Base-by-base conservation (phyloP, 164 flowering plant genomes). In the Paratinospora sagittata region DNA sequence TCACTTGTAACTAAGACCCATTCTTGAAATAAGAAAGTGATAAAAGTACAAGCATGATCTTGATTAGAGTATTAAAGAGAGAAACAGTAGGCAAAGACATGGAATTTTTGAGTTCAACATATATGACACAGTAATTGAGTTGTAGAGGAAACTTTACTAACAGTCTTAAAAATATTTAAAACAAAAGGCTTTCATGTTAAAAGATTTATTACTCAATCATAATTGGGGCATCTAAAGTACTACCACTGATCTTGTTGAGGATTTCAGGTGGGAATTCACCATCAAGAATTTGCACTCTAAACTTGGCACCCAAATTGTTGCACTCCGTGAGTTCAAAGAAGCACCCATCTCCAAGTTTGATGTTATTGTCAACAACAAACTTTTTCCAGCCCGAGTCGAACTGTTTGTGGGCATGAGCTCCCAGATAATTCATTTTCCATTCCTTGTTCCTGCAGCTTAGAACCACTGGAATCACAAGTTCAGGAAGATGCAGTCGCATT, bases 291-390 rank as follows among this genome's bases (percentile, higher is more conserved):
- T 79, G 84, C 60, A 83, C 85, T 63, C 71, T 81, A 72, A 86
- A 78, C 57, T 73, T 77, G 72, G 80, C 8, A 33, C 21, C 13
- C 16, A 21, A 16, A 45, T 0, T 27, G 61, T 27, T 69, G 21
- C 64, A 55, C 64, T 79, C 83, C 63, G 63, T 69, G 24, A 84
- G 81, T 64, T 86, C 87, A 72, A 86, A 81, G 16, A 84, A 72
- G 47, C 83, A 79, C n/a, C 79, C 85, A 78, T 86, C 87, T 61
- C 87, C 89, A 21, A 27, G 19, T 62, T 76, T 75, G 27, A 84
- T 72, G 27, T 72, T 55, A 19, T 82, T 84, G 57, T 81, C 86
- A 0, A 1, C 6, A 0, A 70, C 80, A 80, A 86, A 86, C 2
- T 14, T 23, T 64, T 8, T 81, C 89, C 87, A 84, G 8, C 63